phyloP scores from a whole-genome alignment of 495 filamentous ascomycete genomes.

The Aspergillus steynii region DNA sequence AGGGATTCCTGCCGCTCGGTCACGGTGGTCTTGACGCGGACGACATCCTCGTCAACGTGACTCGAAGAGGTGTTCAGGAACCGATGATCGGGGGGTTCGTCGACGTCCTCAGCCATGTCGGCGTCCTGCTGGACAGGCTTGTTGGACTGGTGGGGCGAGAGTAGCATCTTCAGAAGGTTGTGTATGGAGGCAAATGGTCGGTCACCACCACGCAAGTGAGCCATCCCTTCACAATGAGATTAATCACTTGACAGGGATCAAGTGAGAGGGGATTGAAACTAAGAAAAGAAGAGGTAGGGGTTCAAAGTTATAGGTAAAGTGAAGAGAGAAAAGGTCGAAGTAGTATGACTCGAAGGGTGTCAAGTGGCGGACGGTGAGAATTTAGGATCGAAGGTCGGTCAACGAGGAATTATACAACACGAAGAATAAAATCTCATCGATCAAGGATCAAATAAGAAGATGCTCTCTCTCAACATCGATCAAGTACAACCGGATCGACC shows the following conservation, averaged over 20 bases:
- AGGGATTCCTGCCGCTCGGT: slow-evolving; percentile 67
- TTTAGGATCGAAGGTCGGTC: neutral
- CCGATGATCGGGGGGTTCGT: slow-evolving; percentile 49
- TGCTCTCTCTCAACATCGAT: slow-evolving; percentile 36
- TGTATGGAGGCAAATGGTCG: slow-evolving; percentile 42
- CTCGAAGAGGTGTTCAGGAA: slow-evolving; percentile 30
- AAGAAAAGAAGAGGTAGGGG: slow-evolving; percentile 12
- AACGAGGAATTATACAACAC: slow-evolving; percentile 5
- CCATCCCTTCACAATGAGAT: slow-evolving; percentile 31
- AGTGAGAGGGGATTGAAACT: slow-evolving; percentile 7
- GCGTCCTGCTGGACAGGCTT: slow-evolving; percentile 40
- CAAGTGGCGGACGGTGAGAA: slow-evolving; percentile 9
- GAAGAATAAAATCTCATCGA: slow-evolving; percentile 22
- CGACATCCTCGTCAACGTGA: slow-evolving; percentile 32
- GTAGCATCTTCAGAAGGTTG: slow-evolving; percentile 48
- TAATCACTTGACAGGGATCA: neutral
- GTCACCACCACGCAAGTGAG: slow-evolving; percentile 39
- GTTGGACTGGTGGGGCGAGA: slow-evolving; percentile 42
- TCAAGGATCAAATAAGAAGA: slow-evolving; percentile 13
- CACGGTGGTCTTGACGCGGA: slow-evolving; percentile 43
- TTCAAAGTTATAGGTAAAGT: slow-evolving; percentile 5
- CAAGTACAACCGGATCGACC: slow-evolving; percentile 33
- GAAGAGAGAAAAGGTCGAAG: slow-evolving; percentile 8
- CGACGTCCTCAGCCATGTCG: slow-evolving; percentile 51
- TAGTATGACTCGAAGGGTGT: neutral